A percentile compares a stretch with the other conserved stretches of the same genome.
phyloP scores from a whole-genome alignment of 352 stramenopile species.

The Blastocystis sp. region DNA sequence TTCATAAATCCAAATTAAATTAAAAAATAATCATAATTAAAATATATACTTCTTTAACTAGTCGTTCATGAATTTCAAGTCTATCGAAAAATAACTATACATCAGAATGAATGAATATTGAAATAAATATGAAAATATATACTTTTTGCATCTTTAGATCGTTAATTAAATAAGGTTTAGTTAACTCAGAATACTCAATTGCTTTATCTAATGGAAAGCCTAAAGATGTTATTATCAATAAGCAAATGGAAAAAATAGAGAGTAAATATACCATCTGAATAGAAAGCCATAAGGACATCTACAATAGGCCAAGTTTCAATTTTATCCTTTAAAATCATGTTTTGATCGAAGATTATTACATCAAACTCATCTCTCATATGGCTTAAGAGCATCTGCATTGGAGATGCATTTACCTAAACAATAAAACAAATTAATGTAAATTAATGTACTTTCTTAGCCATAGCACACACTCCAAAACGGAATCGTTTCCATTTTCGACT shows the following conservation, averaged over 20 bases:
- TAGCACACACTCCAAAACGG: slow-evolving; percentile 78
- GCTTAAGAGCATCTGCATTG: slow-evolving; percentile 47
- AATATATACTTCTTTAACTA: slow-evolving; percentile 53
- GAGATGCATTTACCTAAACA: slow-evolving; percentile 67
- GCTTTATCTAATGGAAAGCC: slow-evolving; percentile 83
- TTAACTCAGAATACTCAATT: slow-evolving; percentile 76
- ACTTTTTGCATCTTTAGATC: slow-evolving; percentile 83
- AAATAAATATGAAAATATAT: not conserved
- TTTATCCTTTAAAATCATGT: slow-evolving; percentile 73
- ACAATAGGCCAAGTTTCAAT: slow-evolving; percentile 76
- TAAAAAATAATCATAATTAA: not conserved
- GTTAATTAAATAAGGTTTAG: slow-evolving; percentile 84
- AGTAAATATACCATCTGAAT: slow-evolving; percentile 60
- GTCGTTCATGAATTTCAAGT: slow-evolving; percentile 76
- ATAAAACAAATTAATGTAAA: slow-evolving; percentile 92
- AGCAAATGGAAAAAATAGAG: not conserved
- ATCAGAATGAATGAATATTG: not conserved
- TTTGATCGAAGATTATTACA: slow-evolving; percentile 87
- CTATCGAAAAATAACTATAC: slow-evolving; percentile 64
- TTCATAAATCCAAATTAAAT: too few relatives aligned
- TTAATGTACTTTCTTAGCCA: slow-evolving; percentile 90
- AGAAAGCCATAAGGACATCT: slow-evolving; percentile 94
- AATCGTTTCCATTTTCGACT: not conserved
- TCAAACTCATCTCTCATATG: slow-evolving; percentile 58
- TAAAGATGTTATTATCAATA: too few relatives aligned